Conservation (phyloP, 176 grass and related monocot species). For the Ensete glaucum region DNA sequence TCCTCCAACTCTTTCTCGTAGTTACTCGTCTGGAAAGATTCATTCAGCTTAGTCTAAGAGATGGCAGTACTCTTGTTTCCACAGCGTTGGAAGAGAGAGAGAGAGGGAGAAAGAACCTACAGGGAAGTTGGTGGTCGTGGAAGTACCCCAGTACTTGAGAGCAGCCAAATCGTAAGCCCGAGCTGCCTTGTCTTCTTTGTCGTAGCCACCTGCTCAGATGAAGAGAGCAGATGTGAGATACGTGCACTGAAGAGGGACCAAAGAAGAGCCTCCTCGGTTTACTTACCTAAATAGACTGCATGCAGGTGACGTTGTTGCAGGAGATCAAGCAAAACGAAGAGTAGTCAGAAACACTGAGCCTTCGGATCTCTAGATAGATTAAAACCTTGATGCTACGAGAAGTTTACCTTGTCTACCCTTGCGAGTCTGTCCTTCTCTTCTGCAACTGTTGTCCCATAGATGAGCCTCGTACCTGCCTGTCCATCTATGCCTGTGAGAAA, state of each 20-base stretch:
- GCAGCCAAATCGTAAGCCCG: slow-evolving; percentile 75
- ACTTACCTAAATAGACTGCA: slow-evolving; percentile 70
- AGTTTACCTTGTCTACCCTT: slow-evolving; percentile 61
- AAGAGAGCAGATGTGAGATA: neutral
- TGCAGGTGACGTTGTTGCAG: neutral
- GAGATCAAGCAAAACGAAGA: neutral
- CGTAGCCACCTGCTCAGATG: slow-evolving; percentile 47
- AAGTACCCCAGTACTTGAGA: slow-evolving; percentile 65
- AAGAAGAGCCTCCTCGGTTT: neutral
- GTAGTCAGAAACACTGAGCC: neutral
- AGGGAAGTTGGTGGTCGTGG: slow-evolving; percentile 65
- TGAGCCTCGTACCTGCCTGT: slow-evolving; percentile 75
- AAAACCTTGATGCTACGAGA: neutral
- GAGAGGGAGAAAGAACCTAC: slow-evolving; percentile 16
- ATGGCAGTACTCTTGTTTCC: neutral
- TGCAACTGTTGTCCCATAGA: slow-evolving; percentile 82
- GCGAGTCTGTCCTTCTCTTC: slow-evolving; percentile 71
- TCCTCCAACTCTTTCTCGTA: slow-evolving; percentile 67
- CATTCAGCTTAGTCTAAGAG: neutral
- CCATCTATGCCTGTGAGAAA: slow-evolving; percentile 59
- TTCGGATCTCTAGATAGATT: neutral
- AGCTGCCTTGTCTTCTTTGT: slow-evolving; percentile 74
- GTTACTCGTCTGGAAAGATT: slow-evolving; percentile 30
- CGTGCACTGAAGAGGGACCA: neutral
- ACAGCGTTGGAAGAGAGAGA: neutral